Evolutionary conservation across 164 flowering plant genomes (phyloP).

Genomic region (Chloranthus sessilifolius): DNA sequence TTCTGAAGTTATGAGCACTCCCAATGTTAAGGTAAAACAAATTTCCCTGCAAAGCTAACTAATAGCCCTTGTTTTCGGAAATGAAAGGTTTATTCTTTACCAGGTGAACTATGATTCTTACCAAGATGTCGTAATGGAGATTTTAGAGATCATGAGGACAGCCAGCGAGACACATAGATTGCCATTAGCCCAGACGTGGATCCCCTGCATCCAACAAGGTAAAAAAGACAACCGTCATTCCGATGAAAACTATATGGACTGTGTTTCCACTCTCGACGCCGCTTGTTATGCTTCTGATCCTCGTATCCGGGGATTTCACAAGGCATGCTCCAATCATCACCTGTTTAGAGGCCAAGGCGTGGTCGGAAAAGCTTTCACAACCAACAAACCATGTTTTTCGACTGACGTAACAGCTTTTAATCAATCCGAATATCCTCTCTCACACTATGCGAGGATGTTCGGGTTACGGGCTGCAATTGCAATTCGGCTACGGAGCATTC

Average conservation of each 20-base stretch:
- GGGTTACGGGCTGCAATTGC: conserved; percentile 60
- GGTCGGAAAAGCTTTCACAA: conserved; percentile 65
- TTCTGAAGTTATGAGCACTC: conserved; percentile 29
- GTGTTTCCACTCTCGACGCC: conserved; percentile 68
- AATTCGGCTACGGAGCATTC: conserved; percentile 50
- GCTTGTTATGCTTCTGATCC: conserved; percentile 64
- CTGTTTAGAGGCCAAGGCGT: conserved; percentile 76
- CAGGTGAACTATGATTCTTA: conserved; percentile 40
- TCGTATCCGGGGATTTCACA: conserved; percentile 53
- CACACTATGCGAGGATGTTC: conserved; percentile 76
- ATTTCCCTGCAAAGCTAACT: conserved; percentile 2
- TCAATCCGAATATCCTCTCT: conserved; percentile 73
- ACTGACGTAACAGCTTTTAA: conserved; percentile 44
- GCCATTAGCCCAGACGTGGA: conserved; percentile 94
- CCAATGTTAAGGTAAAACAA: conserved; percentile 39
- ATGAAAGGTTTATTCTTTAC: conserved; percentile 5
- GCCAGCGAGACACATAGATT: conserved; percentile 67
- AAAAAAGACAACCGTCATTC: conserved; percentile 70
- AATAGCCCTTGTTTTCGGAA: background rate
- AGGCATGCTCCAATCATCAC: conserved; percentile 91
- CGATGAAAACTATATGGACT: conserved; percentile 46
- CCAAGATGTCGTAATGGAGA: conserved; percentile 54
- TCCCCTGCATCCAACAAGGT: conserved; percentile 59
- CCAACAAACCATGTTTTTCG: conserved; percentile 75
- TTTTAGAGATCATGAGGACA: conserved; percentile 47